phyloP scores from a whole-genome alignment of 148 eudicot genomes.

The Rhododendron molle region DNA sequence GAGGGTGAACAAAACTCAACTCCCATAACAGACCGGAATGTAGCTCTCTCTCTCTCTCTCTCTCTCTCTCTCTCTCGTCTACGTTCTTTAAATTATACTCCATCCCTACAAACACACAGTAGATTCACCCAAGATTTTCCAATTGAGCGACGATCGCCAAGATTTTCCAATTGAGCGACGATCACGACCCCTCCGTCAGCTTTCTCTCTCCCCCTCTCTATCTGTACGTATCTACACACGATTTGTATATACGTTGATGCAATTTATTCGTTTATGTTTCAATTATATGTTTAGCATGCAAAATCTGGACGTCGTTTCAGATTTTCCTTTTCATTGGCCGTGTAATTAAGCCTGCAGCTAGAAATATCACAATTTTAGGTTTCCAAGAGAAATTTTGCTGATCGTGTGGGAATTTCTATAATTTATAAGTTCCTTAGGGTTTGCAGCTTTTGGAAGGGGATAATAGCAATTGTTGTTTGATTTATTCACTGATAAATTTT shows the following conservation, averaged over 20 bases:
- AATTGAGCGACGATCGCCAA: background rate
- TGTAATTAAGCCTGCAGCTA: background rate
- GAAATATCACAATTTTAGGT: background rate
- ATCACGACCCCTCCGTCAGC: background rate
- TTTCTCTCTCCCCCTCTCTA: slow-evolving; percentile 5
- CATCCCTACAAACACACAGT: background rate
- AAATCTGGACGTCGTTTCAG: background rate
- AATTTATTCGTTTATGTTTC: background rate
- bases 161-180: slow-evolving; percentile 2
- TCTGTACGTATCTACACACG: background rate
- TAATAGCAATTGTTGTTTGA: background rate
- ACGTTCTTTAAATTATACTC: background rate
- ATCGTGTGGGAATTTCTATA: background rate
- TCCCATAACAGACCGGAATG: background rate
- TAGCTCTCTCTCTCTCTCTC: too few relatives aligned
- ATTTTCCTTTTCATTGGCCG: background rate
- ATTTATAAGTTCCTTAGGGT: background rate
- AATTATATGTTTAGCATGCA: background rate
- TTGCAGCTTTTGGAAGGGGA: background rate
- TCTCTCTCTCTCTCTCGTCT: too few relatives aligned
- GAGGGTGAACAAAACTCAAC: too few relatives aligned
- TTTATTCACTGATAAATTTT: background rate
- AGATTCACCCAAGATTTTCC: background rate
- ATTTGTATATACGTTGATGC: background rate
- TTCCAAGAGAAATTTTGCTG: background rate